Percentiles rank a stretch among this genome's conserved stretches.
Evolutionary conservation across 2,329 filamentous ascomycete genomes (phyloP).

Genomic region (Lecanosticta acicola): DNA sequence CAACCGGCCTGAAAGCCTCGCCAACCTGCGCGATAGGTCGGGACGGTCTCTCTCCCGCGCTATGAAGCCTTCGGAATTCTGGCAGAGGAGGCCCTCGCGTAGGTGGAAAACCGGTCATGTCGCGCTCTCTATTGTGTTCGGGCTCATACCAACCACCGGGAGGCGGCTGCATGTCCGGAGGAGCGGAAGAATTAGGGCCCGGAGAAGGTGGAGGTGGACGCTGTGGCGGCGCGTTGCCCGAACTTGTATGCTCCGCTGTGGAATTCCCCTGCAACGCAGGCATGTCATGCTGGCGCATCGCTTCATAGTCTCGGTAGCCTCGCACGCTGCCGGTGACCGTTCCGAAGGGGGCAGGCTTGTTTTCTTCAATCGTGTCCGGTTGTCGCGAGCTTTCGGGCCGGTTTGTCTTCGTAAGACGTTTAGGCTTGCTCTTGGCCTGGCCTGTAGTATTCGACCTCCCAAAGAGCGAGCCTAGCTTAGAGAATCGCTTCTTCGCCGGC

Average conservation of each 20-base stretch:
- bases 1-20: conserved; percentile 23
- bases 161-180: conserved; percentile 6
- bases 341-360: neutral
- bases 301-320: conserved; percentile 20
- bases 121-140: conserved; percentile 3
- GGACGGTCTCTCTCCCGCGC: conserved; percentile 10
- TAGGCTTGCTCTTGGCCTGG: conserved; percentile 26
- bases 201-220: neutral
- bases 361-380: neutral
- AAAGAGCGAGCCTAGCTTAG: conserved; percentile 41
- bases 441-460: conserved; percentile 32
- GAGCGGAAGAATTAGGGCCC: neutral
- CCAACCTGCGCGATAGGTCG: conserved; percentile 15
- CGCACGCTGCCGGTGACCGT: conserved; percentile 10
- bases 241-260: neutral
- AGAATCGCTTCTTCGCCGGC: conserved; percentile 42
- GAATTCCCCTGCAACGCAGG: conserved; percentile 8
- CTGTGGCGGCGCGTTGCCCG: conserved; percentile 1
- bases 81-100: conserved; percentile 4
- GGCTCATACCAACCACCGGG: conserved; percentile 25
- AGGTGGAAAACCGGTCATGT: neutral
- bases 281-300: conserved; percentile 16
- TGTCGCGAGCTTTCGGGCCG: neutral
- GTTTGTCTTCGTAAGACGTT: conserved; percentile 32
- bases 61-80: conserved; percentile 20